Evolutionary conservation across 2,329 filamentous ascomycete species (phyloP).

Genomic region (Helotiales sp.): DNA sequence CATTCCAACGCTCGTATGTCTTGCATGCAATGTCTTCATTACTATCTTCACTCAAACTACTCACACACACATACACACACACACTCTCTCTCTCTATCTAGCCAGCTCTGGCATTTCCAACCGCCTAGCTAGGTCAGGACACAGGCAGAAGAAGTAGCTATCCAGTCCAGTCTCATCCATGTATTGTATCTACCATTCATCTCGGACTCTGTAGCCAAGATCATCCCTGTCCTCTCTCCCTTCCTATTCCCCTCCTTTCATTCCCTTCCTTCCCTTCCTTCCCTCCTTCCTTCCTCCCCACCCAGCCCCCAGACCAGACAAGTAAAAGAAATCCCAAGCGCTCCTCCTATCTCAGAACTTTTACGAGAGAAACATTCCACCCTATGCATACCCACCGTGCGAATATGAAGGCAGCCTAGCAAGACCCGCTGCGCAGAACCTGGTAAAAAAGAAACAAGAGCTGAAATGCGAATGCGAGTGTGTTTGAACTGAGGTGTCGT

Average conservation of each 20-base stretch:
- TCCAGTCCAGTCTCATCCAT: no score
- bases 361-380: background rate
- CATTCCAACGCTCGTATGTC: background rate
- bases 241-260: no score
- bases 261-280: no score
- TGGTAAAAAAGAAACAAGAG: background rate
- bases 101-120: no score
- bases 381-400: no score
- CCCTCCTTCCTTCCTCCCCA: no score
- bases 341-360: background rate
- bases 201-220: background rate
- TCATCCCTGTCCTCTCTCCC: background rate
- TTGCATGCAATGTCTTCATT: background rate
- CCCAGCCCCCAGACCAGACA: background rate
- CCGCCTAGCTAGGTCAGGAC: no score
- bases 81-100: no score
- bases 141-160: no score
- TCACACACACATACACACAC: background rate
- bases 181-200: no score
- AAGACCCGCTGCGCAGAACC: slow-evolving; percentile 31
- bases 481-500: background rate
- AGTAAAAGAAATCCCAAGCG: background rate
- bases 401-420: slow-evolving; percentile 23
- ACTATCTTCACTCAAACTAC: background rate
- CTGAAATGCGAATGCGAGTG: no score